Evolutionary conservation across 768 basidiomycete species (phyloP), one percentile per base, ranked within the genome.

Genomic region (Coprinellus micaceus): DNA sequence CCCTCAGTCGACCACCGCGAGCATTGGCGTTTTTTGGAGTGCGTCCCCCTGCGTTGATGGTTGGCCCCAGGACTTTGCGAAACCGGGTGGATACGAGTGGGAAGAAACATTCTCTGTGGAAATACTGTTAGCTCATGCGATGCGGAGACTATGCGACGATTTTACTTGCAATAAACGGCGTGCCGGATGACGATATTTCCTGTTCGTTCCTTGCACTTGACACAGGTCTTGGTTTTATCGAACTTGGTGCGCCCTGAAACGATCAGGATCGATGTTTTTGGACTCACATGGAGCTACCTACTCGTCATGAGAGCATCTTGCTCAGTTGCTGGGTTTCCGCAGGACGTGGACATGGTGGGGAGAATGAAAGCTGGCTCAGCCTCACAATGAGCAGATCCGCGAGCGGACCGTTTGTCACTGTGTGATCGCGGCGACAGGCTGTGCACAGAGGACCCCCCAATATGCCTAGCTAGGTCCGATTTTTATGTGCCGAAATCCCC

Each of bases 101-200:
- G 37, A 78, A 74, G 68, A 92, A 90, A 63, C 89, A 91, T 3
- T 66, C 52, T 58, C 72, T 73, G 33, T 26, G 12, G 11, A 30
- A 15, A 26, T 28, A 39, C 52, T 37, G 41, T 52, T 36, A 33
- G n/a, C n/a, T n/a, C n/a, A n/a, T n/a, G n/a, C n/a, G n/a, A n/a
- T n/a, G n/a, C n/a, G n/a, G n/a, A n/a, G n/a, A n/a, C n/a, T n/a
- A n/a, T n/a, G n/a, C n/a, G n/a, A 63, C 33, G 49, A 51, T 51
- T 51, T 51, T 51, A 90, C 90, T 84, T 89, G 88, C 91, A 93
- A 65, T 92, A 93, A 19, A 89, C 86, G 13, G 87, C 83, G 66
- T 92, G 88, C 40, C 89, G 79, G 54, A 91, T 82, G 47, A 91
- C 84, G 26, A 91, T 72, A 52, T 84, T 88, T 22, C 88, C 91